These are phyloP conservation scores for Tillandsia fasciculata DNA, from an alignment of 176 grass and related monocot genomes.

Conservation along the genomic window DNA sequence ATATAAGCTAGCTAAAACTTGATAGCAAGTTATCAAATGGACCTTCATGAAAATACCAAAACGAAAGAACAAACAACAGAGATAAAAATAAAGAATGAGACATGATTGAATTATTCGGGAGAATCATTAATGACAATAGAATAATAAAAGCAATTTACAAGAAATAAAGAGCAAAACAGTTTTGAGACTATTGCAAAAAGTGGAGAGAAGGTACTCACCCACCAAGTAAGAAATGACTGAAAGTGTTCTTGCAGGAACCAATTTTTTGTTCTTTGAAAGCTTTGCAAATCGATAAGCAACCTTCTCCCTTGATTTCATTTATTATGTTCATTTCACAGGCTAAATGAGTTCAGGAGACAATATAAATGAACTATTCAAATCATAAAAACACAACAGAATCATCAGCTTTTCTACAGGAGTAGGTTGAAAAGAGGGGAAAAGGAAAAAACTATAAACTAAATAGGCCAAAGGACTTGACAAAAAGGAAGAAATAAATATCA, in stretches of 20 bases:
- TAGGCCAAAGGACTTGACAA: background rate
- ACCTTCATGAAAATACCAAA: too few species aligned
- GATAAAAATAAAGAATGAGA: too few species aligned
- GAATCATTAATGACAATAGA: too few species aligned
- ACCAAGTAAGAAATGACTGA: background rate
- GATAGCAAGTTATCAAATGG: too few species aligned
- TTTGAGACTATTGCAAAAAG: too few species aligned
- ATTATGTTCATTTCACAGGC: background rate
- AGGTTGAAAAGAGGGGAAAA: background rate
- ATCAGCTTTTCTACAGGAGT: background rate
- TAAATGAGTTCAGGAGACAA: background rate
- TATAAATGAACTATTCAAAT: background rate
- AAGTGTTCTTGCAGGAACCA: background rate
- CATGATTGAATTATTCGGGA: too few species aligned
- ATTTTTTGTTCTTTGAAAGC: background rate
- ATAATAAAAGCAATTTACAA: too few species aligned
- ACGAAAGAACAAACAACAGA: too few species aligned
- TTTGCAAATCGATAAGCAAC: background rate
- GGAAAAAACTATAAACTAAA: too few species aligned
- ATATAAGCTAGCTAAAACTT: too few species aligned
- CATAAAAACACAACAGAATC: background rate
- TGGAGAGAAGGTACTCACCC: background rate
- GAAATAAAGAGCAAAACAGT: too few species aligned
- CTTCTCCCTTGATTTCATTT: background rate
- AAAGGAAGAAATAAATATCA: background rate